Evolutionary conservation across 2,329 filamentous ascomycete species (phyloP), one percentile per base, ranked within the genome.

Genomic region (Hypoxylon sp.): DNA sequence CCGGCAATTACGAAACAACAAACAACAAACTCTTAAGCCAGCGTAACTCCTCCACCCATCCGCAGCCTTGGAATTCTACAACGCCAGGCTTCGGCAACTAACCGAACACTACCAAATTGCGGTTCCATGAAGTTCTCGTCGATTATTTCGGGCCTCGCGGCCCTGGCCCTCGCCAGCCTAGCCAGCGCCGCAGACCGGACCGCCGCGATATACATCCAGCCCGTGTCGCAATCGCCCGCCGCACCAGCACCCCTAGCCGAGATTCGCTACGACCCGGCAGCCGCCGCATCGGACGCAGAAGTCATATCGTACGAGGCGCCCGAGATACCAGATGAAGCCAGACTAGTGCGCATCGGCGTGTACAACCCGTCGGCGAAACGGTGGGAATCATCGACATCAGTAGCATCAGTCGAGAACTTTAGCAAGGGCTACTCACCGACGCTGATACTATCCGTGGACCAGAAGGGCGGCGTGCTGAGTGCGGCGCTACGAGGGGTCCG

Each of bases 401-500:
- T 88, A 13, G 83, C 86, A 30, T 85, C 85, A 7, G 82, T 79
- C 1, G 83, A 85, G 62, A 90, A 88, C 78, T 89, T 91, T 71
- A 80, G 79, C 69, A 90, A 90, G 79, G 89, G 89, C 5, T 90
- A 87, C 77, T 82, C 85, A 70, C 88, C 88, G 14, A 85, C 85
- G 58, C 78, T 91, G 56, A 74, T 88, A 27, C 77, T 91, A 11
- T 84, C 83, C 2, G 80, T 90, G 40, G 84, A 86, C 70, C 76
- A 66, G 70, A 44, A 76, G 69, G 66, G 83, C 6, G 78, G 79
- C 6, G 79, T 88, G 1, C 74, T 89, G 54, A 85, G 88, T 27
- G 86, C 84, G 13, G 82, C 82, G 35, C 77, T 85, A 51, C 85
- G 85, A 76, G 88, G 88, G n/a, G 84, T 88, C 20, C 77, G 77